Conservation (phyloP, 352 stramenopile species). For the Phytophthora crassamura region DNA sequence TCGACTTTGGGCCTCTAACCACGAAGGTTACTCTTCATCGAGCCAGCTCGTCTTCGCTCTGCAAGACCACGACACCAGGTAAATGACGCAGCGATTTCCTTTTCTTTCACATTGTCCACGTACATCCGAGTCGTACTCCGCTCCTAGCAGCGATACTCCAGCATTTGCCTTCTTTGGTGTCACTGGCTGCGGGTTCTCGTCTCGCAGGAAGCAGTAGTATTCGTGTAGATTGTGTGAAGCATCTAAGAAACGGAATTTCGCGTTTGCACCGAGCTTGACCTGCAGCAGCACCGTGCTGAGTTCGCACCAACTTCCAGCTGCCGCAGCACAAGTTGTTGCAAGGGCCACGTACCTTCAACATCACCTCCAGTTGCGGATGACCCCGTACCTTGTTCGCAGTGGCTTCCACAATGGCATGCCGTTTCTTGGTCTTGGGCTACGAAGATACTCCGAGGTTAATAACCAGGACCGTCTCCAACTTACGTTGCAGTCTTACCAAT, state of each 20-base stretch:
- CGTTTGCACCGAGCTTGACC: conserved; percentile 48
- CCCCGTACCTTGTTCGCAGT: conserved; percentile 53
- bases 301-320: conserved; percentile 6
- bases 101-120: conserved; percentile 3
- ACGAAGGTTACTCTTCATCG: conserved; percentile 3
- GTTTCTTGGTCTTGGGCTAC: conserved; percentile 52
- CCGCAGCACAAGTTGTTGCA: not conserved
- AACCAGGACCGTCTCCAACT: conserved; percentile 5
- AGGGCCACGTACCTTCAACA: conserved; percentile 44
- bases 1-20: not conserved
- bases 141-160: conserved; percentile 39
- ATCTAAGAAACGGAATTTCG: conserved; percentile 48
- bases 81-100: no score
- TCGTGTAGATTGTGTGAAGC: conserved; percentile 37
- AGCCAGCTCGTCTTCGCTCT: conserved; percentile 16
- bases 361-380: conserved; percentile 51
- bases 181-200: conserved; percentile 36
- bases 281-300: conserved; percentile 9
- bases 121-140: conserved; percentile 49
- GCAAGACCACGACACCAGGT: not conserved
- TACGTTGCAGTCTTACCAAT: conserved; percentile 26
- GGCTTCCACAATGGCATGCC: conserved; percentile 50
- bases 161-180: not conserved
- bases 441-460: not conserved
- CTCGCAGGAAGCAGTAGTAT: conserved; percentile 60